These are phyloP conservation scores for Paspalum vaginatum DNA, from an alignment of 176 grass and related monocot genomes.

Conservation along the genomic window DNA sequence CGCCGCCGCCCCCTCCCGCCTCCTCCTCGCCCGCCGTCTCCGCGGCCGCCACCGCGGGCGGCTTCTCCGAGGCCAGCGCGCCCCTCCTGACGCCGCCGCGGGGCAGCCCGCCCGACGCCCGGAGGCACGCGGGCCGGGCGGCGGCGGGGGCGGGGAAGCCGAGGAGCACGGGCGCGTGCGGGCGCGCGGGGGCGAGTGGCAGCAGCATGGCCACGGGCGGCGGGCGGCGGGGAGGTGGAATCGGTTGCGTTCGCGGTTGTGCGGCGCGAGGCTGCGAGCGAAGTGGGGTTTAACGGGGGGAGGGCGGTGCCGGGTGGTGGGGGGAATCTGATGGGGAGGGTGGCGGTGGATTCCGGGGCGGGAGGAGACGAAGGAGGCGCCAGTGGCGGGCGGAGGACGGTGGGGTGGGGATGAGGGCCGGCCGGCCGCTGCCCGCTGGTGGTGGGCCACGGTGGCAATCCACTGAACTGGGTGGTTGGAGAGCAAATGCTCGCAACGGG, in stretches of 20 bases:
- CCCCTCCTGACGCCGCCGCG: not conserved
- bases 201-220: too few species aligned
- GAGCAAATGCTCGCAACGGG: not conserved
- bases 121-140: not conserved
- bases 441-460: constrained; percentile 7
- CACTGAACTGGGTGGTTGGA: not conserved
- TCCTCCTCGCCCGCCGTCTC: constrained; percentile 9
- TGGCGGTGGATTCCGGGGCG: constrained; percentile 32
- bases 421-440: not conserved
- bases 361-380: constrained; percentile 24
- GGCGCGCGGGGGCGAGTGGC: not conserved
- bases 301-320: not conserved
- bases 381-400: not conserved
- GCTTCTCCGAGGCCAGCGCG: constrained; percentile 46
- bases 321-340: constrained; percentile 42
- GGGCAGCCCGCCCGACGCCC: not conserved
- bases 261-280: not conserved
- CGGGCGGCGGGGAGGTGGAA: not conserved
- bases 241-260: not conserved
- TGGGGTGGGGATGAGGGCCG: not conserved
- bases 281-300: not conserved
- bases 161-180: not conserved
- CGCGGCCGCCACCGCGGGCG: constrained; percentile 36
- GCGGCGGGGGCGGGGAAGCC: not conserved
- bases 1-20: not conserved